Percentiles rank a stretch among this genome's conserved stretches.
These are phyloP conservation scores for Colletotrichum melonis DNA, from an alignment of 2,329 filamentous ascomycete genomes.

Conservation along the genomic window DNA sequence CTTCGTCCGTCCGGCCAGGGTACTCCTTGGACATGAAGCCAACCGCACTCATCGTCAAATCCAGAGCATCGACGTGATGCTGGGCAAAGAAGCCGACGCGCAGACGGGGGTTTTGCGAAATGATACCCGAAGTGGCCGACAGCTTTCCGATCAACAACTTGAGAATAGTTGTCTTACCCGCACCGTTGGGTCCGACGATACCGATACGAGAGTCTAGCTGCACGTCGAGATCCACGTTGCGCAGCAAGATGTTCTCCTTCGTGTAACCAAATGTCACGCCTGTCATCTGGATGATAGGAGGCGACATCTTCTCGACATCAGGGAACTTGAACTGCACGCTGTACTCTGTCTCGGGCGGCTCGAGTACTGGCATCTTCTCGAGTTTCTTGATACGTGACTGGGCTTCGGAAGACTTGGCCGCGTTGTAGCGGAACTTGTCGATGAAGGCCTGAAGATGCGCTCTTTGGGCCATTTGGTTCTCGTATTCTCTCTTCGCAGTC, in stretches of 20 bases:
- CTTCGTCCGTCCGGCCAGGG: conserved; percentile 92
- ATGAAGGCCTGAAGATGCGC: conserved; percentile 98
- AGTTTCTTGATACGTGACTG: conserved; percentile 99
- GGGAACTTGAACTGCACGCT: conserved; percentile 97
- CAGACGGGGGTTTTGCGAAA: conserved; percentile 88
- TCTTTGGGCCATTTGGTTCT: conserved; percentile 95
- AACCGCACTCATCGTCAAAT: conserved; percentile 88
- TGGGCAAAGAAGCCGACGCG: conserved; percentile 97
- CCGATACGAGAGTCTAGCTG: conserved; percentile 98
- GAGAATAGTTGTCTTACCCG: conserved; percentile 97
- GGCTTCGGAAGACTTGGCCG: conserved; percentile 97
- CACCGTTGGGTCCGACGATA: conserved; percentile 99
- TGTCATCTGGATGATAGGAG: conserved; percentile 97
- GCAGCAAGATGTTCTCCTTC: conserved; percentile 81
- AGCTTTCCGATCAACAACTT: conserved; percentile 96
- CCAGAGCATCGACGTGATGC: conserved; percentile 96
- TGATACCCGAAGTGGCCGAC: conserved; percentile 79
- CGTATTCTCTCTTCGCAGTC: conserved; percentile 95
- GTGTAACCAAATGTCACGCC: conserved; percentile 91
- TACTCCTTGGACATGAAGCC: conserved; percentile 96
- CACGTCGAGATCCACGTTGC: conserved; percentile 92
- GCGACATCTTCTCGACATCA: conserved; percentile 96
- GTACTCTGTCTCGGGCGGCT: conserved; percentile 93
- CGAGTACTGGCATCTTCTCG: conserved; percentile 93
- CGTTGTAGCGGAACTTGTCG: conserved; percentile 99